These are phyloP conservation scores for Marasmius oreades DNA, from an alignment of 1,284 basidiomycete genomes.

Conservation along the genomic window DNA sequence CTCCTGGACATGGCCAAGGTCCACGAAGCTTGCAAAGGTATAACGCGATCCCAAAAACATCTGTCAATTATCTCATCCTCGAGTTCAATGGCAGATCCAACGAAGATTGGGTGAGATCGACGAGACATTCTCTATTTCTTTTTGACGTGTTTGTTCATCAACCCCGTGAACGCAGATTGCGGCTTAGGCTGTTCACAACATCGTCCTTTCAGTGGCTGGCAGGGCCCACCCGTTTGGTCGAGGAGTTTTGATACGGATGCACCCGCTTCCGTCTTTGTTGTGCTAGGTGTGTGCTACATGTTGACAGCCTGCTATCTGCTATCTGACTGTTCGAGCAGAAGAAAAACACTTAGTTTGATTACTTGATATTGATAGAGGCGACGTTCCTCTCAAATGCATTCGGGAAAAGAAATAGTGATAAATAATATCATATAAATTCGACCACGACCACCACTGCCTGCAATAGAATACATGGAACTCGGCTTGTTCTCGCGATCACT, in stretches of 20 bases:
- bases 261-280: conserved; percentile 17
- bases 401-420: neutral
- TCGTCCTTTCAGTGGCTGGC: conserved; percentile 21
- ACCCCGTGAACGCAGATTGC: conserved; percentile 9
- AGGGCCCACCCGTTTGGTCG: conserved; percentile 19
- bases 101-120: conserved; percentile 16
- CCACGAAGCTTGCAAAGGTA: no score
- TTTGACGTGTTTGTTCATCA: neutral
- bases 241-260: conserved; percentile 15
- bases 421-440: neutral
- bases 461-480: neutral
- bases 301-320: conserved; percentile 7
- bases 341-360: neutral
- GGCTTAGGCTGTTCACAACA: conserved; percentile 19
- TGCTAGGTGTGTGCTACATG: conserved; percentile 16
- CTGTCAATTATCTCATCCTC: no score
- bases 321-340: neutral
- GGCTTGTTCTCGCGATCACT: neutral
- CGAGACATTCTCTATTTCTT: neutral
- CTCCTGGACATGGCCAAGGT: no score
- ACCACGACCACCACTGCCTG: neutral
- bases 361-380: neutral
- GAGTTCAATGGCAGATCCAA: conserved; percentile 9
- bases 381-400: neutral
- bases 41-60: no score